phyloP scores from a whole-genome alignment of 768 basidiomycete genomes.

The Sporobolomyces pararoseus region DNA sequence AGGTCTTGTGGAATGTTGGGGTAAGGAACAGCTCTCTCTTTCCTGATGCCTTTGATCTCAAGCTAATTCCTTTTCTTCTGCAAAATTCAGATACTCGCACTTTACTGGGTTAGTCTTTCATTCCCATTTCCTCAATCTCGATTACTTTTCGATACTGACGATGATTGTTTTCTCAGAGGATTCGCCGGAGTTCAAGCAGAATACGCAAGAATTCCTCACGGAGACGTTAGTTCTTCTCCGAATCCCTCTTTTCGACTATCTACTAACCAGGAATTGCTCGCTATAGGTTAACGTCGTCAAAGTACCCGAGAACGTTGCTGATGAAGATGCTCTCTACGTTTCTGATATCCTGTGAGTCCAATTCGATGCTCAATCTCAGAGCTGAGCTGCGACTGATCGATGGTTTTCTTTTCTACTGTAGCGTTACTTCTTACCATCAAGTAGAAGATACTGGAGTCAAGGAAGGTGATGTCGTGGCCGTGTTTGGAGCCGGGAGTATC shows the following conservation, averaged over 20 bases:
- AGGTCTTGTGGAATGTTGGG: constrained; percentile 57
- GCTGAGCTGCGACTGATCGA: too few species aligned
- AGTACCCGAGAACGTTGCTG: constrained; percentile 62
- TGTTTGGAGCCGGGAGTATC: constrained; percentile 39
- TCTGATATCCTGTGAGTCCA: constrained; percentile 46
- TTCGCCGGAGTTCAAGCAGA: constrained; percentile 69
- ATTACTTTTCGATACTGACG: too few species aligned
- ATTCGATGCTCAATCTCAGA: not conserved
- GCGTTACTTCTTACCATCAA: constrained; percentile 63
- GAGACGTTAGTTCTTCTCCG: constrained; percentile 49
- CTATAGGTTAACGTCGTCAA: constrained; percentile 62
- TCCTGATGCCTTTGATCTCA: too few species aligned
- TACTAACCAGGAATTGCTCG: too few species aligned
- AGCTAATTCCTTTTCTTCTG: too few species aligned
- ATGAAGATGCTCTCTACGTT: constrained; percentile 57
- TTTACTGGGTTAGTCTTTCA: too few species aligned
- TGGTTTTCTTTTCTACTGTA: constrained; percentile 50
- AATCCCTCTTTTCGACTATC: too few species aligned
- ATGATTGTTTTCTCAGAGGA: constrained; percentile 42
- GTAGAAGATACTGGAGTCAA: constrained; percentile 71
- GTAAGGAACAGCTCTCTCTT: too few species aligned
- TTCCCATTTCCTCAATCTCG: too few species aligned
- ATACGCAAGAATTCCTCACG: constrained; percentile 68
- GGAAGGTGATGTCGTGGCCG: constrained; percentile 58
- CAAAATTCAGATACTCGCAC: too few species aligned